Evolutionary conservation across 108 stramenopile genomes (phyloP).

Genomic region (Halocafeteria seosinensis): DNA sequence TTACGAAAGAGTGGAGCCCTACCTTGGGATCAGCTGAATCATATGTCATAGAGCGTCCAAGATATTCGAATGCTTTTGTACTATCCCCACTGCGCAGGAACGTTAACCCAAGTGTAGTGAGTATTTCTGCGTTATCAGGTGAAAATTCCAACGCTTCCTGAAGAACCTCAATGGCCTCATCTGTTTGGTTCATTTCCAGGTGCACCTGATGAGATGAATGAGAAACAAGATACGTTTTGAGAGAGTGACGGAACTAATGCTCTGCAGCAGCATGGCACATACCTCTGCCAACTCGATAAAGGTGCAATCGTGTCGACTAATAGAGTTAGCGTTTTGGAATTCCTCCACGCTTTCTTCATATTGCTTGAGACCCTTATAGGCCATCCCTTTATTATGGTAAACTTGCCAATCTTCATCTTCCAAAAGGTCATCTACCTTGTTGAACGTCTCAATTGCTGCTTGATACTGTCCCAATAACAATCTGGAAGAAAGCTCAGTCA

Average conservation of each 20-base stretch:
- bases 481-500: not conserved
- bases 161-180: slow-evolving; percentile 6
- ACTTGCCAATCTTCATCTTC: slow-evolving; percentile 43
- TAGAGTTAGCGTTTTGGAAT: slow-evolving; percentile 35
- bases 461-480: slow-evolving; percentile 11
- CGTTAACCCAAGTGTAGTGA: slow-evolving; percentile 36
- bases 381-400: slow-evolving; percentile 39
- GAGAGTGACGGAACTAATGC: too few relatives aligned
- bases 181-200: slow-evolving; percentile 8
- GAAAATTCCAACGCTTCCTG: slow-evolving; percentile 42
- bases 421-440: slow-evolving; percentile 24
- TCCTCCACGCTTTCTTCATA: slow-evolving; percentile 30
- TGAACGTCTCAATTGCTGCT: slow-evolving; percentile 36
- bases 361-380: slow-evolving; percentile 28
- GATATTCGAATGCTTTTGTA: slow-evolving; percentile 35
- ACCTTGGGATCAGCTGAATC: slow-evolving; percentile 34
- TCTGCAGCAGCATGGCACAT: not conserved
- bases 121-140: slow-evolving; percentile 38
- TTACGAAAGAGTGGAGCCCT: too few relatives aligned
- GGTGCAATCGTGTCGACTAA: slow-evolving; percentile 37
- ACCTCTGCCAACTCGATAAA: slow-evolving; percentile 38
- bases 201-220: too few relatives aligned
- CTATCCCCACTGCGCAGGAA: slow-evolving; percentile 30
- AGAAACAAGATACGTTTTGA: too few relatives aligned
- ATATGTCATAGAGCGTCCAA: slow-evolving; percentile 38